Evolutionary conservation across 345 rosid species (phyloP).

Genomic region (Firmiana major): DNA sequence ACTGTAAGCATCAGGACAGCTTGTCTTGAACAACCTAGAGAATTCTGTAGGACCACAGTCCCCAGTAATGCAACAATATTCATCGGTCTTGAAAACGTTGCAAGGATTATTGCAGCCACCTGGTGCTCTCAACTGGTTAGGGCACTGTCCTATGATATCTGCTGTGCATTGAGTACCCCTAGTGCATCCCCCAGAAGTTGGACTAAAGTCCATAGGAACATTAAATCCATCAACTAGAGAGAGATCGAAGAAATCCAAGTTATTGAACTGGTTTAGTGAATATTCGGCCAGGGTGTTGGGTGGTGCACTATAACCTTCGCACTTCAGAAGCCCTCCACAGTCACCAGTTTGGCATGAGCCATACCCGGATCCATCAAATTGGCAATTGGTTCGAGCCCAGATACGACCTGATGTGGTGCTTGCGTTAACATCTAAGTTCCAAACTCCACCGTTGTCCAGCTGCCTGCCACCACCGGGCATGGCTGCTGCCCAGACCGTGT

Average conservation of each 20-base stretch:
- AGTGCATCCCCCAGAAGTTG: conserved; percentile 16
- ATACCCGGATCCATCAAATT: conserved; percentile 10
- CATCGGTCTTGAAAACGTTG: conserved; percentile 32
- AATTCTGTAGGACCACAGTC: conserved; percentile 33
- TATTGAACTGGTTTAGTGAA: conserved; percentile 16
- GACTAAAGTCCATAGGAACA: conserved; percentile 35
- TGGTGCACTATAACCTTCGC: conserved; percentile 25
- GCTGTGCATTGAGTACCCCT: conserved; percentile 31
- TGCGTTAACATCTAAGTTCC: not conserved
- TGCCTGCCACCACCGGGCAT: not conserved
- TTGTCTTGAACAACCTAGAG: conserved; percentile 41
- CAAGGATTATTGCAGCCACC: conserved; percentile 46
- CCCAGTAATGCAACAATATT: conserved; percentile 41
- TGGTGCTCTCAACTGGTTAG: conserved; percentile 29
- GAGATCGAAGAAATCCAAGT: not conserved
- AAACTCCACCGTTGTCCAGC: not conserved
- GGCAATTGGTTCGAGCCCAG: conserved; percentile 21
- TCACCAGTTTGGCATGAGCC: conserved; percentile 27
- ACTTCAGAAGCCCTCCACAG: conserved; percentile 20
- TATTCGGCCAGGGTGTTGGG: conserved; percentile 34
- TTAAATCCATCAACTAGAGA: not conserved
- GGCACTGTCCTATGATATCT: conserved; percentile 38
- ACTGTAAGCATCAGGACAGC: conserved; percentile 54
- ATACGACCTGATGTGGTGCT: not conserved
- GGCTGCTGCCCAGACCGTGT: not conserved